Evolutionary conservation across 2,329 filamentous ascomycete genomes (phyloP).

Genomic region (Alternaria sp.): DNA sequence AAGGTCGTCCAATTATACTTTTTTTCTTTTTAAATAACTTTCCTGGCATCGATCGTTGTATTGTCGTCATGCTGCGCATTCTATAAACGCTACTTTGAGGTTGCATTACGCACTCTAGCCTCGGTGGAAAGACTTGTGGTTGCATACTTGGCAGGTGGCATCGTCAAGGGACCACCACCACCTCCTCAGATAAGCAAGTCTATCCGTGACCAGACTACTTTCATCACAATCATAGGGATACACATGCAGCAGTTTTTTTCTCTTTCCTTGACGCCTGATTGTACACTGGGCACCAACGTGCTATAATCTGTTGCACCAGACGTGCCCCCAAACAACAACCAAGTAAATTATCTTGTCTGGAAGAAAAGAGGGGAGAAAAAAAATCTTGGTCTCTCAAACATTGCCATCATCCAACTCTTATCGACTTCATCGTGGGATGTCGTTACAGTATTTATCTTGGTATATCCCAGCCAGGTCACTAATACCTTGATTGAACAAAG

Average conservation of each 20-base stretch:
- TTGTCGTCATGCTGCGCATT: neutral
- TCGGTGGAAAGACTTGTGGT: neutral
- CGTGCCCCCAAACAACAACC: no score
- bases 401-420: no score
- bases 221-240: neutral
- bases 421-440: no score
- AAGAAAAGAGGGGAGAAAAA: no score
- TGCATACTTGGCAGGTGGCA: neutral
- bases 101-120: neutral
- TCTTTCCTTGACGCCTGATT: neutral
- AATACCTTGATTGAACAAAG: no score
- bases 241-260: neutral
- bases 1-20: neutral
- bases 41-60: slow-evolving; percentile 2
- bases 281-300: no score
- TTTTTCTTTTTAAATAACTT: neutral
- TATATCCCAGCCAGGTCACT: no score
- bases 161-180: neutral
- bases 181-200: neutral
- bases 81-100: neutral
- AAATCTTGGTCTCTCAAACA: no score
- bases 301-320: no score
- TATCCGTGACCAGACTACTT: neutral
- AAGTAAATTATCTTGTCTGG: no score
- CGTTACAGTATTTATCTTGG: no score